These are phyloP conservation scores for Cystobasidiaceae sp. DNA, from an alignment of 1,284 basidiomycete species.

Conservation along the genomic window DNA sequence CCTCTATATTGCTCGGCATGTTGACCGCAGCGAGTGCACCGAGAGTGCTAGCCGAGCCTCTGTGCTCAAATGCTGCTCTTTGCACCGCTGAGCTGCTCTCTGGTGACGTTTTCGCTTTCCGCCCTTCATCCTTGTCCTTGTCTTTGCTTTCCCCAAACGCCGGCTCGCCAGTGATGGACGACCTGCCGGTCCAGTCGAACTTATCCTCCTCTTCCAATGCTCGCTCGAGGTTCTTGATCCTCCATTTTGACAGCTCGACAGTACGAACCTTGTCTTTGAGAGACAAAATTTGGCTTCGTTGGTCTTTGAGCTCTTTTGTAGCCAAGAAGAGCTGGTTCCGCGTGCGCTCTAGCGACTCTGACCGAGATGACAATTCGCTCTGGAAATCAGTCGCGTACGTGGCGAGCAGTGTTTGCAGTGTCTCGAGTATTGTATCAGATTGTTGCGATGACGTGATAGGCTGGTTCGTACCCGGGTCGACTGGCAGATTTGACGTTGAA, in stretches of 20 bases:
- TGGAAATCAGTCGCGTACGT: slow-evolving; percentile 71
- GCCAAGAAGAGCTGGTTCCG: slow-evolving; percentile 81
- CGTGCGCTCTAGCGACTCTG: slow-evolving; percentile 75
- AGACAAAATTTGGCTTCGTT: slow-evolving; percentile 71
- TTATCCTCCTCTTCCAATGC: slow-evolving; percentile 68
- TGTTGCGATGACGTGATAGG: slow-evolving; percentile 64
- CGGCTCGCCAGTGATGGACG: slow-evolving; percentile 57
- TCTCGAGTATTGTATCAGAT: slow-evolving; percentile 81
- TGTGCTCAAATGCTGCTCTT: slow-evolving; percentile 61
- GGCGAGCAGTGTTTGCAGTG: slow-evolving; percentile 79
- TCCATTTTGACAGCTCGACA: slow-evolving; percentile 69
- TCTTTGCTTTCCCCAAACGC: slow-evolving; percentile 46
- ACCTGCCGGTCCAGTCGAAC: slow-evolving; percentile 86
- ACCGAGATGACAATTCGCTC: slow-evolving; percentile 76
- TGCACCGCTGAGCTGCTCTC: slow-evolving; percentile 45
- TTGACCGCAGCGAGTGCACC: slow-evolving; percentile 36
- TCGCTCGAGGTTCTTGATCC: slow-evolving; percentile 71
- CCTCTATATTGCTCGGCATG: slow-evolving; percentile 37
- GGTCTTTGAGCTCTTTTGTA: slow-evolving; percentile 81
- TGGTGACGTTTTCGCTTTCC: neutral
- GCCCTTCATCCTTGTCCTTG: neutral
- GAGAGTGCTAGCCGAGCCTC: slow-evolving; percentile 57
- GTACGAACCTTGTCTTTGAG: slow-evolving; percentile 67
- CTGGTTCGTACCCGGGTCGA: slow-evolving; percentile 57
- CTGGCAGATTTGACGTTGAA: slow-evolving; percentile 51